Percentiles rank a stretch among this genome's conserved stretches.
phyloP scores from a whole-genome alignment of 1,284 basidiomycete genomes.

The Moesziomyces sp. region DNA sequence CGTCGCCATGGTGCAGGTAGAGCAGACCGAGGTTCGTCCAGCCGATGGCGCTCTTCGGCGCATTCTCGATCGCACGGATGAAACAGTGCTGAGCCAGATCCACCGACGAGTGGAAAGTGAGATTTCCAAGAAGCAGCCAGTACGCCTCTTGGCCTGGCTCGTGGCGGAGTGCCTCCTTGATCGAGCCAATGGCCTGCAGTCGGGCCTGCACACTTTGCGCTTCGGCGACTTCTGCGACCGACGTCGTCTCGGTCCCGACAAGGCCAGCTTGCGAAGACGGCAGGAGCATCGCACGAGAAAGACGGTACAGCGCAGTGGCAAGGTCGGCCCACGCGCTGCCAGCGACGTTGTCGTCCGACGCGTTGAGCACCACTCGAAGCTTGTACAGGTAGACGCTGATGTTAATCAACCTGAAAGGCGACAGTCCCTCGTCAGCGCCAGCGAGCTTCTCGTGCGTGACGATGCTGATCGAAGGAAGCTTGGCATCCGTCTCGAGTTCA shows the following conservation, averaged over 20 bases:
- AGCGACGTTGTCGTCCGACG: slow-evolving; percentile 48
- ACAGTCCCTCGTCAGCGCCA: slow-evolving; percentile 2
- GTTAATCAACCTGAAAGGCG: slow-evolving; percentile 21
- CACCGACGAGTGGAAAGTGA: slow-evolving; percentile 77
- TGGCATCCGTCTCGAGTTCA: slow-evolving; percentile 49
- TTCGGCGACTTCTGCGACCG: slow-evolving; percentile 70
- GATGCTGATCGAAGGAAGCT: slow-evolving; percentile 51
- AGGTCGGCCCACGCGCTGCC: slow-evolving; percentile 65
- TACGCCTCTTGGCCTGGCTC: slow-evolving; percentile 80
- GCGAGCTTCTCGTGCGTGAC: slow-evolving; percentile 23
- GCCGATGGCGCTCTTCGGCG: slow-evolving; percentile 74
- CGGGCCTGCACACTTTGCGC: slow-evolving; percentile 69
- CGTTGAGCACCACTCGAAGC: slow-evolving; percentile 55
- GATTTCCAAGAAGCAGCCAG: slow-evolving; percentile 84
- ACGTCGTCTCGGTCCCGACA: neutral
- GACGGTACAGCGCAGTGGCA: slow-evolving; percentile 52
- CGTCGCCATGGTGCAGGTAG: slow-evolving; percentile 84
- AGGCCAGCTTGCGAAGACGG: slow-evolving; percentile 69
- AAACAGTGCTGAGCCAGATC: slow-evolving; percentile 89
- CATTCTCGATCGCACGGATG: slow-evolving; percentile 86
- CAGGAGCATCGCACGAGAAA: slow-evolving; percentile 18
- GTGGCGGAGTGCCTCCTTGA: slow-evolving; percentile 80
- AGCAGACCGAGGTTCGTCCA: slow-evolving; percentile 93
- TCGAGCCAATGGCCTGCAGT: slow-evolving; percentile 74
- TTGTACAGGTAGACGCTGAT: slow-evolving; percentile 58